Percentiles rank a stretch among this genome's conserved stretches.
These are phyloP conservation scores for Blastobotrys persicus DNA, from an alignment of 1,139 yeast genomes.

Conservation along the genomic window DNA sequence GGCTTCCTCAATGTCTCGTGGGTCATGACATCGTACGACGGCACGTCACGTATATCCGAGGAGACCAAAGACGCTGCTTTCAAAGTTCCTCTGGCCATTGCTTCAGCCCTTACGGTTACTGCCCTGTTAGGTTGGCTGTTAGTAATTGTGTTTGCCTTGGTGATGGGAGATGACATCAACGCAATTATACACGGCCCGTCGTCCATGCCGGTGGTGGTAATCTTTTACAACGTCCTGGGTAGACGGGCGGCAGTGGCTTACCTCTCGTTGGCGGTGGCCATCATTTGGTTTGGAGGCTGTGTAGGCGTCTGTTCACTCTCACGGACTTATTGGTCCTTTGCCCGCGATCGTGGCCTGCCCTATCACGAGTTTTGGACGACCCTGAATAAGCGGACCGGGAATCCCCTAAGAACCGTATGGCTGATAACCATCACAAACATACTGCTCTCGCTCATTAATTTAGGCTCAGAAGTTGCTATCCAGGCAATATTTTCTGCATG, in stretches of 20 bases:
- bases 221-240: constrained; percentile 49
- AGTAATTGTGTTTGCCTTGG: constrained; percentile 61
- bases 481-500: constrained; percentile 73
- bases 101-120: constrained; percentile 56
- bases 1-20: constrained; percentile 64
- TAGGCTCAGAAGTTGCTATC: constrained; percentile 64
- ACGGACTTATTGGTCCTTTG: constrained; percentile 62
- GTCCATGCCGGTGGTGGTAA: constrained; percentile 63
- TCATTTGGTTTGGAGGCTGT: constrained; percentile 46
- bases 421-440: constrained; percentile 56
- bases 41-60: constrained; percentile 68
- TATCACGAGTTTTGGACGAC: constrained; percentile 48
- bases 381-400: constrained; percentile 51
- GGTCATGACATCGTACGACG: constrained; percentile 73
- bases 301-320: constrained; percentile 59
- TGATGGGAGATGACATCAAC: constrained; percentile 48
- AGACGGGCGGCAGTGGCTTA: constrained; percentile 52
- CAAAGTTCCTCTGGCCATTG: constrained; percentile 64
- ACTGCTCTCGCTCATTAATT: constrained; percentile 53
- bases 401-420: constrained; percentile 69
- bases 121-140: constrained; percentile 59
- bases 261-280: constrained; percentile 53
- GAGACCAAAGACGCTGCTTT: constrained; percentile 60
- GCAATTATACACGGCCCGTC: constrained; percentile 49
- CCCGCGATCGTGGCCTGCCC: constrained; percentile 67